Evolutionary conservation across 2,329 filamentous ascomycete species (phyloP).

Genomic region (Keithomyces neogunnii): DNA sequence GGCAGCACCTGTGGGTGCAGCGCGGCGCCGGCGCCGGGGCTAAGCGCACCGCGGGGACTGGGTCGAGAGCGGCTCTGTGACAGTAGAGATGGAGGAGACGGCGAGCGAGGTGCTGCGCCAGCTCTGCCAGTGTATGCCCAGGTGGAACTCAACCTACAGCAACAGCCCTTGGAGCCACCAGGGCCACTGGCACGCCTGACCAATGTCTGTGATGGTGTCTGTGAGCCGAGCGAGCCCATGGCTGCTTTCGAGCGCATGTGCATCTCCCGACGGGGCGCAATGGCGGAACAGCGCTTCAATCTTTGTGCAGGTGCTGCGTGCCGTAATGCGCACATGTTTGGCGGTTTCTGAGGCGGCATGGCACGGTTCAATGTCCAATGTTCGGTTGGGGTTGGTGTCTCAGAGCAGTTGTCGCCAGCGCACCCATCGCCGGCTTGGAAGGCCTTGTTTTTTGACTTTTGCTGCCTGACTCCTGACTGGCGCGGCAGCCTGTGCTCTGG

Average conservation of each 20-base stretch:
- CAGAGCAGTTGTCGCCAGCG: background rate
- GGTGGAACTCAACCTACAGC: too few species aligned
- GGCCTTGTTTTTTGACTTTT: too few species aligned
- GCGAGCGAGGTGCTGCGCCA: background rate
- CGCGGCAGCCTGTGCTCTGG: too few species aligned
- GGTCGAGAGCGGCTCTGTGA: background rate
- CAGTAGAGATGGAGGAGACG: background rate
- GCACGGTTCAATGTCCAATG: background rate
- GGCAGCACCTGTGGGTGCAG: background rate
- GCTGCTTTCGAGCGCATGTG: background rate
- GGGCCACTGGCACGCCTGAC: background rate
- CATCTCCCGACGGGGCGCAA: background rate
- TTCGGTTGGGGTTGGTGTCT: background rate
- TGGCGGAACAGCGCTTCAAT: background rate
- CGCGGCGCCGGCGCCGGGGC: conserved; percentile 1
- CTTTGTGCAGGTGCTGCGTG: conserved; percentile 1
- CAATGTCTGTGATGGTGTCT: background rate
- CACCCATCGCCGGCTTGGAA: too few species aligned
- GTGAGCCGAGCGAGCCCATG: background rate
- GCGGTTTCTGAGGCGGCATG: conserved; percentile 6
- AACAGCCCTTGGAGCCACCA: too few species aligned
- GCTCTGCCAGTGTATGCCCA: too few species aligned
- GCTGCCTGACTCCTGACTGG: too few species aligned
- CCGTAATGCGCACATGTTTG: conserved; percentile 1
- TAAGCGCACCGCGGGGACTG: conserved; percentile 1